Evolutionary conservation across 352 stramenopile genomes (phyloP), one percentile per base, ranked within the genome.

Genomic region (Globisporangium parvum): DNA sequence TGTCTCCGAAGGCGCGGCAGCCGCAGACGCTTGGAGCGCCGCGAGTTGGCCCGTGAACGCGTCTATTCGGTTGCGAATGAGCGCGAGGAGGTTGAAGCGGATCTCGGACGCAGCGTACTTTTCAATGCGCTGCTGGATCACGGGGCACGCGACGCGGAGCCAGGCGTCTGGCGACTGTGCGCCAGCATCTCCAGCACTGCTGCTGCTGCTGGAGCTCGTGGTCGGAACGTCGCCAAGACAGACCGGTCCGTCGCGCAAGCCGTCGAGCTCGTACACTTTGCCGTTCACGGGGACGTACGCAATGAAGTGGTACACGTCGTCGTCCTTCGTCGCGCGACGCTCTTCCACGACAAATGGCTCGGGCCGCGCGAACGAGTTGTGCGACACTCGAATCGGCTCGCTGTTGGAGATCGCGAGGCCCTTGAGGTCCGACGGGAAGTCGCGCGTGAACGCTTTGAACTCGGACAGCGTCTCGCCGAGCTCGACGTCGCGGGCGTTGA

Each of bases 221-320:
- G 41, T 9, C 0, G 67, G 66, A 1, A 82, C 60, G 12, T 85
- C 70, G 9, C 92, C 94, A 9, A 98, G 73, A 53, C 75, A 71
- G 24, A 98, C 87, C 0, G 96, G 96, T 3, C 91, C 95, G 47
- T 78, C 66, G 56, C 87, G 76, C 0, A 98, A 73, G 12, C 96
- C 96, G 70, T 99, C 96, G 20, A 99, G 80, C 78, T 98, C 96
- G 70, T 98, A 98, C 0, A 98, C 87, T 37, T 76, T 85, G 31
- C 84, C 87, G 65, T 92, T 76, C 26, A 88, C 70, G 0, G 90
- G 91, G 37, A 97, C 80, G 65, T 98, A 99, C 17, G 96, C 93
- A n/a, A 98, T 84, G 75, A 98, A 99, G 69, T 99, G 96, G 71
- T 98, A 98, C 20, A 97, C 95, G 49, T 98, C 93, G 60, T 98